Base-by-base conservation (phyloP, 306 rosid genomes). In the Spatholobus suberectus region DNA sequence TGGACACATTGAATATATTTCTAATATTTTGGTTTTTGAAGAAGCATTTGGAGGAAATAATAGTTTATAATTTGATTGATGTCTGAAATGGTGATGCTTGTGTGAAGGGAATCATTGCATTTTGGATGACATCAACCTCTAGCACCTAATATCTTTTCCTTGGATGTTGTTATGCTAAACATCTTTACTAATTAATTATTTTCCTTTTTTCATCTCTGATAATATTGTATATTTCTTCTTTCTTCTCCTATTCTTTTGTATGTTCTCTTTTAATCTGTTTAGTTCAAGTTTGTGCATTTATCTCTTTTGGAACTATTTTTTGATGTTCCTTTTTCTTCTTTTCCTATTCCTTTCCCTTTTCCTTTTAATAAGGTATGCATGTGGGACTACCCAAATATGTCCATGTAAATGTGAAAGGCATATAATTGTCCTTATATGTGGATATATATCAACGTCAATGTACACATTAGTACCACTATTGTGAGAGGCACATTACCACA, bases 301-400 rank as follows among this genome's bases (percentile, higher is more conserved):
- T 77, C 80, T 46, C 57, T 37, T 62, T 41, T 11, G 47, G 70
- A 68, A 49, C 65, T 47, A 61, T 70, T 14, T 70, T 57, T 62
- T 87, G 12, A 87, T 37, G 68, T 47, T 46, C 46, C 26, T 21
- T 59, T 63, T 57, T 47, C 18, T 84, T n/a, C 17, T 37, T 49
- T 51, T 27, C n/a, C n/a, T n/a, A n/a, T n/a, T n/a, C n/a, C n/a
- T n/a, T n/a, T n/a, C n/a, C 14, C 3, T 24, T 41, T 59, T 34
- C 23, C 34, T 75, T 77, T 38, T 54, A 58, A 23, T 55, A 79
- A 96, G 99, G 99, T 80, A 94, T 96, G 99, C 89, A 34, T 32
- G 94, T 91, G 26, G 99, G 99, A 26, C 85, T 94, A 77, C 99
- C 97, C 4, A 94, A 94, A 70, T 91, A 92, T 86, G 92, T 96